Base-by-base conservation (phyloP, 768 basidiomycete species). In the Glaciozyma antarctica region DNA sequence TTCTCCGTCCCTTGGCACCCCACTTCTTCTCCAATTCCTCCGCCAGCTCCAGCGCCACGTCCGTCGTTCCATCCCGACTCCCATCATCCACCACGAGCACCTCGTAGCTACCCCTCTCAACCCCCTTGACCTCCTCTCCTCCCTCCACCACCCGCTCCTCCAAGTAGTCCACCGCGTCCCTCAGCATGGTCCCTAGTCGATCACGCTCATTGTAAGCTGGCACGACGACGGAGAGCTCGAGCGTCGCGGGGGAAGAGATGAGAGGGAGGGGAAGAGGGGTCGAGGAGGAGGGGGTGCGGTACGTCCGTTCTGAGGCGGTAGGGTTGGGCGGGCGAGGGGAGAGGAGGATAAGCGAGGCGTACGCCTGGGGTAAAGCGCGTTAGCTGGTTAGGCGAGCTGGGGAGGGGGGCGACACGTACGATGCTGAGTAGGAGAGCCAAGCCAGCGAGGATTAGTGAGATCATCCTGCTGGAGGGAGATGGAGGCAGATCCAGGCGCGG, bases 41-140 rank as follows among this genome's bases (percentile, higher is more conserved):
- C 5, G 87, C 88, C 53, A 91, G 80, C 44, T 80, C 73, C 55
- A 94, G 79, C 3, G 88, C 88, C 21, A 81, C 76, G 3, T 79
- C 76, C 0, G 84, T 80, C 0, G 93, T 98, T 22, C 78, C 82
- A 76, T 97, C 92, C 41, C 77, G 78, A 28, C 87, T 89, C 10
- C 92, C 92, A 75, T 95, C 93, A 77, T 95, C 93, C 34, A 98
- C 83, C 61, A 97, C 82, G 73, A 97, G 73, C 51, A 98, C 81
- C 75, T 95, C 91, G 74, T 83, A 86, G 26, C 68, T 68, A 1
- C 60, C 58, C 28, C 47, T 38, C 44, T 62, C 32, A 51, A 56
- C 38, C 4, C 65, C 58, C 1, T 22, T 24, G 10, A 49, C 60
- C 47, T 30, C 41, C 41, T 32, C 43, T 6, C 21, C 44, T 2